Conservation (phyloP, 2,329 filamentous ascomycete species). For the Penicillium sp. region DNA sequence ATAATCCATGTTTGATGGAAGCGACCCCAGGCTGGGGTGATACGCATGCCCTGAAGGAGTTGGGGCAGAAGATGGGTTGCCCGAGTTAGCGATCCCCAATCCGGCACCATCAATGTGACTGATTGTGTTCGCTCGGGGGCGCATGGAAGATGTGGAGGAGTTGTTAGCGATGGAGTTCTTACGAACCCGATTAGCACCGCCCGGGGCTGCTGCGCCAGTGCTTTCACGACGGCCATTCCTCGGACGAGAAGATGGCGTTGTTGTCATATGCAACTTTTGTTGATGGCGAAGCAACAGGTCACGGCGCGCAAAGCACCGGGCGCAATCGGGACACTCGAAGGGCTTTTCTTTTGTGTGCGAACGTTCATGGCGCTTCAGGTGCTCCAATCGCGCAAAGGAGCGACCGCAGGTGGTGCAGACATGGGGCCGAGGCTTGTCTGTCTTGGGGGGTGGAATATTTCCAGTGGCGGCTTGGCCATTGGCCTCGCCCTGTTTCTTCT, state of each 20-base stretch:
- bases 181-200: constrained; percentile 69
- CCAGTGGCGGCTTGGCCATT: constrained; percentile 31
- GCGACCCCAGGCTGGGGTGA: constrained; percentile 71
- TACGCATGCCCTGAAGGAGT: constrained; percentile 57
- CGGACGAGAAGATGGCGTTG: constrained; percentile 81
- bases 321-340: constrained; percentile 94
- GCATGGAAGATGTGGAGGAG: constrained; percentile 57
- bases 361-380: constrained; percentile 94
- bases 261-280: constrained; percentile 96
- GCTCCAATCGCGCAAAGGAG: constrained; percentile 91
- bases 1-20: constrained; percentile 61
- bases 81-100: constrained; percentile 60
- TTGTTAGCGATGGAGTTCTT: constrained; percentile 83
- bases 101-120: constrained; percentile 81
- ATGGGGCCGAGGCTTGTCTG: constrained; percentile 94
- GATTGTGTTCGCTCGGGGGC: constrained; percentile 92
- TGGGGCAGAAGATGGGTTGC: constrained; percentile 27
- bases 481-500: constrained; percentile 30
- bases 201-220: constrained; percentile 62
- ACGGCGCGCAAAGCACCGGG: constrained; percentile 89
- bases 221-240: constrained; percentile 85
- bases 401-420: constrained; percentile 87
- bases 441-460: constrained; percentile 74
- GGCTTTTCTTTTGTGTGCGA: constrained; percentile 99
- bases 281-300: constrained; percentile 92